Percentiles rank a stretch among this genome's conserved stretches.
phyloP scores from a whole-genome alignment of 148 eudicot species.

The Simmondsia chinensis region DNA sequence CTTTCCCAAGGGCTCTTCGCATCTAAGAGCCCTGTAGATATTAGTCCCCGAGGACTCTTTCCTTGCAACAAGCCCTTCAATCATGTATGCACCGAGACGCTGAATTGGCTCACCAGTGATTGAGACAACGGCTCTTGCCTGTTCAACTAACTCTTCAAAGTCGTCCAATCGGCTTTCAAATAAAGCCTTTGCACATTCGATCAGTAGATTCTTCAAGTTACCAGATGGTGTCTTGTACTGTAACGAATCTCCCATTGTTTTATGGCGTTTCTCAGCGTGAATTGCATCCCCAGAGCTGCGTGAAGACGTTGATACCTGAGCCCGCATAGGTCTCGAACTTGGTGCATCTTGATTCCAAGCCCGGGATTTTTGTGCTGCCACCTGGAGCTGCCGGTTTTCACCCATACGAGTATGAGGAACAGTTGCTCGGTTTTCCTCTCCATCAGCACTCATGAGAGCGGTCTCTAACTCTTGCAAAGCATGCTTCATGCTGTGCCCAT shows the following conservation, averaged over 20 bases:
- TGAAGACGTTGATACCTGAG: conserved; percentile 21
- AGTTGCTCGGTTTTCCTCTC: conserved; percentile 24
- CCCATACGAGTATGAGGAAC: conserved; percentile 19
- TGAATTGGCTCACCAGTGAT: conserved; percentile 78
- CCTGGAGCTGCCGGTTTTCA: conserved; percentile 28
- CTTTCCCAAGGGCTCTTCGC: conserved; percentile 68
- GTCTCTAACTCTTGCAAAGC: conserved; percentile 57
- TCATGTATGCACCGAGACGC: conserved; percentile 88
- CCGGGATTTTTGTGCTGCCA: conserved; percentile 32
- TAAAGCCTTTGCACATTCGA: conserved; percentile 69
- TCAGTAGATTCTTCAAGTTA: conserved; percentile 47
- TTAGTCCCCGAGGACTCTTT: conserved; percentile 62
- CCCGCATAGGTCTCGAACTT: conserved; percentile 14
- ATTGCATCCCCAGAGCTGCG: conserved; percentile 12
- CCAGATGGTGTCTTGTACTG: conserved; percentile 25
- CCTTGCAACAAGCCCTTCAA: conserved; percentile 77
- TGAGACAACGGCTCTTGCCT: conserved; percentile 48
- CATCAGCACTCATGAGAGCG: conserved; percentile 63
- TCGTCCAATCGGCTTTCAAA: conserved; percentile 48
- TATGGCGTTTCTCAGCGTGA: conserved; percentile 25
- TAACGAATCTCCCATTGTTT: conserved; percentile 9
- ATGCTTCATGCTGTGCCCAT: conserved; percentile 25
- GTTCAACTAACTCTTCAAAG: conserved; percentile 44
- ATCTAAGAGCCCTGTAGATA: conserved; percentile 60
- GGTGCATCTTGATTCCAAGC: conserved; percentile 29